Base-by-base conservation (phyloP, 257 asterid species). In the Anisodus tanguticus region DNA sequence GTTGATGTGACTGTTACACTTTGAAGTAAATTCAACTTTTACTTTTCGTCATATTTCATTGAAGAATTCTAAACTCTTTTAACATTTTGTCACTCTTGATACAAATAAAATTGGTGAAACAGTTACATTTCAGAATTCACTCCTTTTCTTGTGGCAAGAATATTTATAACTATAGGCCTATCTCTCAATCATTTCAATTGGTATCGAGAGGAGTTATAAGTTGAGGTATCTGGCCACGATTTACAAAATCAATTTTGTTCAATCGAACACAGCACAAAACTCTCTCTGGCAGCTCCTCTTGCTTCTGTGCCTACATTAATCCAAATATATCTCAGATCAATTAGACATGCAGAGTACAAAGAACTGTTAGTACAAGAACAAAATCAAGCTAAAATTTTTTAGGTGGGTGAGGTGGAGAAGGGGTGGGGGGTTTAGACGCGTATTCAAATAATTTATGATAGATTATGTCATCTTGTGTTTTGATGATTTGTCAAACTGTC, bases 241-340 rank as follows among this genome's bases (percentile, higher is more conserved):
- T 92, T 82, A 88, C 90, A 84, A 95, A 91, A 88, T 95, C 98
- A 19, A 95, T 85, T 70, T 89, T 90, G 84, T 92, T 91, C 87
- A 95, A 90, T 55, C 91, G 90, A 57, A 94, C 87, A 55, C 97
- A 90, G 78, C 99, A 95, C 77, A 95, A n/a, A 49, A 95, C 95
- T 69, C 90, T 92, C 93, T 95, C 99, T 0, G 99, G 98, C 45
- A 95, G 82, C 79, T 95, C 99, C 79, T 93, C 97, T 1, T 91
- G 89, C 31, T 85, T 88, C 55, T 95, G 98, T 57, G 96, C 99
- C 99, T 95, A 91, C 89, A 88, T 69, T 41, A 49, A 74, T 86
- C 72, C 68, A 74, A 51, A 37, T 31, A 53, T 53, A 76, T 51
- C 45, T 53, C 63, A 26, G 15, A 22, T 53, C 64, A 16, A 58